Conservation (phyloP, 257 asterid species). For the Ligustrum vulgare region DNA sequence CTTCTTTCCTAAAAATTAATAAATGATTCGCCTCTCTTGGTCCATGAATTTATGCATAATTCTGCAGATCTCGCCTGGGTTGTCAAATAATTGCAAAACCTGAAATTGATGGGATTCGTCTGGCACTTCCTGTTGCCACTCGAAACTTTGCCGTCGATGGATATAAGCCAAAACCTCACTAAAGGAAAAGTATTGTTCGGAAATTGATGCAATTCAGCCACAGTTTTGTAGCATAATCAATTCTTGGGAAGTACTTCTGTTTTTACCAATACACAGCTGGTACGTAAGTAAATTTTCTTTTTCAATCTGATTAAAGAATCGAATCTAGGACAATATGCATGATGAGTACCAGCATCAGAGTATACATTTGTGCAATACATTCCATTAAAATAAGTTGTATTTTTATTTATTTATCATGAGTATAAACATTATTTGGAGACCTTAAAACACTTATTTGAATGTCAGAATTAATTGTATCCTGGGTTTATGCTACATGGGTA, state of each 20-base stretch:
- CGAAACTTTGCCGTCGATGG: conserved; percentile 95
- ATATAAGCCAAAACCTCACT: conserved; percentile 87
- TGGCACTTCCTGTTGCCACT: conserved; percentile 86
- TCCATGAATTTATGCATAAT: not conserved
- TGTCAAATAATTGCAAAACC: conserved; percentile 86
- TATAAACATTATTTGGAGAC: not conserved
- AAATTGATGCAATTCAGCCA: not conserved
- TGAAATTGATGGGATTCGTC: conserved; percentile 83
- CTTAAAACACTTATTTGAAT: not conserved
- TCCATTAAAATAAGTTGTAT: too few relatives aligned
- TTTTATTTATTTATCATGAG: too few relatives aligned
- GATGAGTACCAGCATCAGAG: too few relatives aligned
- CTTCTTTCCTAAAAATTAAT: conserved; percentile 6
- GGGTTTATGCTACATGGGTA: not conserved
- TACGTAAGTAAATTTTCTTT: not conserved
- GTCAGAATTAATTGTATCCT: not conserved
- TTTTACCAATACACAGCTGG: not conserved
- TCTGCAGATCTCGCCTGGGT: conserved; percentile 86
- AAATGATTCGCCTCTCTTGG: not conserved
- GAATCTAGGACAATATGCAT: not conserved
- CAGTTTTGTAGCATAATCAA: not conserved
- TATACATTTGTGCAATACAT: too few relatives aligned
- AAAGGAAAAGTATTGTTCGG: conserved; percentile 1
- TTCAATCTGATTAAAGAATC: not conserved
- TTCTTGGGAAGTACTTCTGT: not conserved